Base-by-base conservation (phyloP, 352 stramenopile species). In the Pythium oligandrum region DNA sequence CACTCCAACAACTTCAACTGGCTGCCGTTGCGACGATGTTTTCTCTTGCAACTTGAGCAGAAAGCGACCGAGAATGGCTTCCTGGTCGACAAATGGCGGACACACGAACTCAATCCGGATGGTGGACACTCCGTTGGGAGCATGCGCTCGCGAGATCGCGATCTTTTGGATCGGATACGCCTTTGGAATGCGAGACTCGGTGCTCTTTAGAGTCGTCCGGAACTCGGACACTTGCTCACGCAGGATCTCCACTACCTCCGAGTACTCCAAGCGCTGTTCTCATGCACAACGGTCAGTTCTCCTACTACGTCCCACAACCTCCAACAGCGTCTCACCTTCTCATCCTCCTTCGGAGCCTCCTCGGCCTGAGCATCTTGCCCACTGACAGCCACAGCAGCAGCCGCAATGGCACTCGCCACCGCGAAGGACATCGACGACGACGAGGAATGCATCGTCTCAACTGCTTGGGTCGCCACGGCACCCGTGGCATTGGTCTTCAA, bases 101-200 rank as follows among this genome's bases (percentile, higher is more conserved):
- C 80, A 91, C 4, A 81, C 66, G 61, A 93, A 93, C 64, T 88
- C 78, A 36, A 93, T 86, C 38, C 83, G 83, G 61, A 93, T 88
- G 35, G 83, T 93, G 10, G 80, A 78, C 35, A 90, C 78, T n/a
- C 80, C 80, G 59, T 93, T 93, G 1, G 83, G 83, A 11, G 83
- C 83, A 55, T 85, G 67, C 2, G 84, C 78, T 35, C 74, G 78
- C n/a, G 83, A 90, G 44, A 90, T 88, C 7, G 71, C 75, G 47
- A 93, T 90, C 59, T 90, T 93, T 48, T 86, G 81, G 44, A 93
- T 90, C 8, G 83, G 80, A 61, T 78, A 90, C 31, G 68, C 73
- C 60, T 90, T 88, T 2, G 83, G 83, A 30, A 91, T 73, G 30
- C 79, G 78, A 52, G 73, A 80, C 48, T 90, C 76, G 1, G 68